Base-by-base conservation (phyloP, 139 green algal genomes). In the Deuterostichococcus epilithicus region DNA sequence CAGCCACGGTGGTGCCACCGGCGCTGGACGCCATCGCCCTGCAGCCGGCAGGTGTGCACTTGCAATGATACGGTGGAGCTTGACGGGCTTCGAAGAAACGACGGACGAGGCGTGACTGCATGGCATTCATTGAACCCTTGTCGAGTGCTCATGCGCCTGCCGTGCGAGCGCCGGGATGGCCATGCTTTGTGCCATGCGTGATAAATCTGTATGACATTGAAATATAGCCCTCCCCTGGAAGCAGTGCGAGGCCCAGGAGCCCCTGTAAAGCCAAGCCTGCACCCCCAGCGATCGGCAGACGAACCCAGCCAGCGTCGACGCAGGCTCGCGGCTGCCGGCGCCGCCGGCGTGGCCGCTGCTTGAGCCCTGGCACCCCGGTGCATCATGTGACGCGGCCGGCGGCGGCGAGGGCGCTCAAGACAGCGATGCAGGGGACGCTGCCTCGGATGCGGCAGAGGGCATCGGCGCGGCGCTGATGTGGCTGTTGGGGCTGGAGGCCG, bases 291-390 rank as follows among this genome's bases (percentile, higher is more conserved):
- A n/a, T n/a, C n/a, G n/a, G n/a, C n/a, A n/a, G n/a, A n/a, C n/a
- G n/a, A n/a, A n/a, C n/a, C n/a, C n/a, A n/a, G n/a, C n/a, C 45
- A 60, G 45, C 15, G 45, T 13, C 5, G 2, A 35, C 63, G 10
- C 32, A 37, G 63, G 63, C 23, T 69, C 63, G 5, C 5, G 63
- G 63, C 63, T 69, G 63, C 63, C 63, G 30, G 30, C 63, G 30
- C 63, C 63, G n/a, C 5, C 23, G n/a, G 63, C n/a, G 30, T 69
- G 63, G 63, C 63, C 28, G 63, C 63, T 69, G 63, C 63, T 69
- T 8, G 63, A 69, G 52, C 10, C 52, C 10, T 63, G 52, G 52
- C 52, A 63, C 52, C 52, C 52, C 52, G 52, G 52, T 20, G 28
- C 52, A 63, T 28, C 52, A 5, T 3, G 18, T 5, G 26, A 5